These are phyloP conservation scores for Suhomyces yuchorum DNA, from an alignment of 1,139 yeast genomes.

Conservation along the genomic window DNA sequence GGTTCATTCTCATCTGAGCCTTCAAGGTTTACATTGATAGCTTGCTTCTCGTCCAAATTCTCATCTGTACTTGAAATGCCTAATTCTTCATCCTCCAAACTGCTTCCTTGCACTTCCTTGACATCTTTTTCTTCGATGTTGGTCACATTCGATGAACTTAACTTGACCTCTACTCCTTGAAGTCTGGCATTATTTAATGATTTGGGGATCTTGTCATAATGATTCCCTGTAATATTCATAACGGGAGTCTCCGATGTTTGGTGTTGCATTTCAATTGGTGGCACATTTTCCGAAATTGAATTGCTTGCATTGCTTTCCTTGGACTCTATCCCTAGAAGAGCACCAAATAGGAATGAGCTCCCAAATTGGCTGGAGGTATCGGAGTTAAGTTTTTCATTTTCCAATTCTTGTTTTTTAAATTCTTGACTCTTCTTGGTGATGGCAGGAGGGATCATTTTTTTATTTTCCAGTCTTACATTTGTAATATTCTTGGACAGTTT, in stretches of 20 bases:
- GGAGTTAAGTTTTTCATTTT: not conserved
- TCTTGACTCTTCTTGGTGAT: not conserved
- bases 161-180: too few relatives aligned
- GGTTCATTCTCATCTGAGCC: not conserved
- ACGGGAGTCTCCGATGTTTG: not conserved
- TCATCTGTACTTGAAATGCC: not conserved
- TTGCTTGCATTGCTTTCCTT: not conserved
- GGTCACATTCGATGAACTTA: too few relatives aligned
- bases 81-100: not conserved
- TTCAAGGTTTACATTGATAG: not conserved
- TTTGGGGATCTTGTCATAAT: too few relatives aligned
- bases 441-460: not conserved
- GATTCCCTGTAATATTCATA: too few relatives aligned
- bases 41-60: not conserved
- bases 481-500: too few relatives aligned
- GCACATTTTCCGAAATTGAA: not conserved
- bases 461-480: not conserved
- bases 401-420: not conserved
- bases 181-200: too few relatives aligned
- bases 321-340: not conserved
- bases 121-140: not conserved
- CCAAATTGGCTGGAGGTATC: constrained; percentile 3
- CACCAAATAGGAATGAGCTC: constrained; percentile 11
- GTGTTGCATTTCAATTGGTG: not conserved
- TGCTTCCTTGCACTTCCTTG: not conserved